These are phyloP conservation scores for Bombardia bombarda DNA, from an alignment of 495 filamentous ascomycete genomes.

Conservation along the genomic window DNA sequence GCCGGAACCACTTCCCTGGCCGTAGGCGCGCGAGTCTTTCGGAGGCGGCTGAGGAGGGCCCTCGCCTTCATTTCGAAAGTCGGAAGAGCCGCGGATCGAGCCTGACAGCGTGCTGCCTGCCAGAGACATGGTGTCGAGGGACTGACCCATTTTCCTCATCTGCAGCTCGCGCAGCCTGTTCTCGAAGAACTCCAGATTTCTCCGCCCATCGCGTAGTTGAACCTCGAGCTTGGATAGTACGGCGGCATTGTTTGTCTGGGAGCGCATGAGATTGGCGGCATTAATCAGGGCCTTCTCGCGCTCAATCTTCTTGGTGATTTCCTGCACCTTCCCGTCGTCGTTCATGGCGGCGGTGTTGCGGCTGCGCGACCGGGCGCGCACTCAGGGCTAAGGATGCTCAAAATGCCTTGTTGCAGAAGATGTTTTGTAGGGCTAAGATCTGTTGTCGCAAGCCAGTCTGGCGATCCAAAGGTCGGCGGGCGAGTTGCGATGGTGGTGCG, in stretches of 20 bases:
- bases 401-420: slow-evolving; percentile 4
- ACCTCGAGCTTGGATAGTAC: slow-evolving; percentile 83
- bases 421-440: not conserved
- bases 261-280: slow-evolving; percentile 88
- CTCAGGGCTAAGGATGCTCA: slow-evolving; percentile 12
- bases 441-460: slow-evolving; percentile 1
- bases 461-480: slow-evolving; percentile 2
- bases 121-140: slow-evolving; percentile 55
- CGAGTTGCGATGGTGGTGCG: not conserved
- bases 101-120: slow-evolving; percentile 28
- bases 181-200: slow-evolving; percentile 92
- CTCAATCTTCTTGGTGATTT: slow-evolving; percentile 96
- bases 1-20: slow-evolving; percentile 35
- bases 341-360: slow-evolving; percentile 44
- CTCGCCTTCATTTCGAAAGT: slow-evolving; percentile 35
- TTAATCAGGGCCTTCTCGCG: slow-evolving; percentile 93
- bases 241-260: slow-evolving; percentile 83
- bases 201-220: slow-evolving; percentile 85
- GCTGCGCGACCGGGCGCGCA: slow-evolving; percentile 32
- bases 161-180: slow-evolving; percentile 82
- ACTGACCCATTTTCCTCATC: slow-evolving; percentile 62
- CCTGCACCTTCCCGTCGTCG: slow-evolving; percentile 75
- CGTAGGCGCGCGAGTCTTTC: slow-evolving; percentile 48
- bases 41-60: slow-evolving; percentile 54
- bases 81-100: slow-evolving; percentile 23